These are phyloP conservation scores for Cyberlindnera nakhonratchasimensis DNA, from an alignment of 805 yeast species.

Conservation along the genomic window DNA sequence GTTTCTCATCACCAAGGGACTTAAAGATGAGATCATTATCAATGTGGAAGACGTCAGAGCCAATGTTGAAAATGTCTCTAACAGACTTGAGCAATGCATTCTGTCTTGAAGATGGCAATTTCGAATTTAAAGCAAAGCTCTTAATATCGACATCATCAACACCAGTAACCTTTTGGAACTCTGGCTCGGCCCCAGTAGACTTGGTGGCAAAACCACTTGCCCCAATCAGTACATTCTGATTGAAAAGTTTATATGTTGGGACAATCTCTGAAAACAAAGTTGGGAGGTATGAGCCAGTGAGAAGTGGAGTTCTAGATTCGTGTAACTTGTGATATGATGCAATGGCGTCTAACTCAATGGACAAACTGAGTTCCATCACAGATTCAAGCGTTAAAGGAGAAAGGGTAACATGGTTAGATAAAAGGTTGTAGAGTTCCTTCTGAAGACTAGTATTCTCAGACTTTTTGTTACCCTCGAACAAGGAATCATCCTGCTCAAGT, in stretches of 20 bases:
- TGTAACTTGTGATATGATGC: slow-evolving; percentile 43
- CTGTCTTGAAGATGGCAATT: slow-evolving; percentile 32
- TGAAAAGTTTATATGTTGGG: slow-evolving; percentile 55
- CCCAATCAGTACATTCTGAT: slow-evolving; percentile 48
- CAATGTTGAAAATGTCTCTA: slow-evolving; percentile 62
- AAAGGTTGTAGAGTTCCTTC: slow-evolving; percentile 40
- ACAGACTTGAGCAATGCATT: slow-evolving; percentile 53
- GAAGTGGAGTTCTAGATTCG: slow-evolving; percentile 51
- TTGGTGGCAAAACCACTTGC: slow-evolving; percentile 43
- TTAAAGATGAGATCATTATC: slow-evolving; percentile 58
- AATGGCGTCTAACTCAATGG: slow-evolving; percentile 54
- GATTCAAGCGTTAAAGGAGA: slow-evolving; percentile 46
- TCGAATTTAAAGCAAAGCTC: slow-evolving; percentile 21
- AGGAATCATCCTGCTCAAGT: slow-evolving; percentile 40
- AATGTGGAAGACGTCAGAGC: slow-evolving; percentile 53
- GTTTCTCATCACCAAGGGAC: slow-evolving; percentile 35
- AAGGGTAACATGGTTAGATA: slow-evolving; percentile 40
- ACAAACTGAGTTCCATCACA: slow-evolving; percentile 62
- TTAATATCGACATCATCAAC: slow-evolving; percentile 41
- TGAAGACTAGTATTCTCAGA: slow-evolving; percentile 32
- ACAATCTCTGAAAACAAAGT: slow-evolving; percentile 56
- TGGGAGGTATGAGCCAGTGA: slow-evolving; percentile 62
- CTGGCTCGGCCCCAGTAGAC: slow-evolving; percentile 1
- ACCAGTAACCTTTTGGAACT: slow-evolving; percentile 40
- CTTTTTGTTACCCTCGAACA: slow-evolving; percentile 23